Conservation (phyloP, 2,329 filamentous ascomycete species). For the Celoporthe dispersa region DNA sequence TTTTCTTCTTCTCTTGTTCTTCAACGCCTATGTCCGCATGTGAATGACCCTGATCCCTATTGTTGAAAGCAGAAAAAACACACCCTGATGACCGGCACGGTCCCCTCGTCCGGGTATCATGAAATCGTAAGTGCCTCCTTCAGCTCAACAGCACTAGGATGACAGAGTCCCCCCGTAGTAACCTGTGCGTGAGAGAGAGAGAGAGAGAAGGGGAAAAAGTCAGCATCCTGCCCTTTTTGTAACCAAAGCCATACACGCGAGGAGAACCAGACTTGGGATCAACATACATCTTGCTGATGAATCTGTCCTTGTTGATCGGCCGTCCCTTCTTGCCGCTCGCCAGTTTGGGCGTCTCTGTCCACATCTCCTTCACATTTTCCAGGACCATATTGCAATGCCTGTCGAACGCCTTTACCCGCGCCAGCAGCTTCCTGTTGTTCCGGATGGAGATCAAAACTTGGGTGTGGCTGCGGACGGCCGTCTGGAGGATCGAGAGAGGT, state of each 20-base stretch:
- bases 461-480: conserved; percentile 89
- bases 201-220: neutral
- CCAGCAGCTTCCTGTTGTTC: conserved; percentile 97
- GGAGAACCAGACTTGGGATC: neutral
- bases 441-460: conserved; percentile 97
- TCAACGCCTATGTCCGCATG: conserved; percentile 32
- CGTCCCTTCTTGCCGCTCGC: conserved; percentile 86
- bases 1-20: conserved; percentile 12
- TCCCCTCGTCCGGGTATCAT: conserved; percentile 29
- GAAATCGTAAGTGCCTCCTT: conserved; percentile 25
- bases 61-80: conserved; percentile 27
- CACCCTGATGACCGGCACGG: conserved; percentile 26
- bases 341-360: conserved; percentile 89
- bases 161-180: conserved; percentile 84
- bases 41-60: conserved; percentile 29
- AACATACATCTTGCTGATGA: conserved; percentile 94
- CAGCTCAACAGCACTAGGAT: conserved; percentile 84
- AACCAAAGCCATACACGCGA: neutral
- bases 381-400: conserved; percentile 99
- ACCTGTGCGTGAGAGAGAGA: conserved; percentile 64
- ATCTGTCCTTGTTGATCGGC: conserved; percentile 95
- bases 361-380: conserved; percentile 99
- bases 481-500: conserved; percentile 87
- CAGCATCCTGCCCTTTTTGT: conserved; percentile 18
- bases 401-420: conserved; percentile 97